Evolutionary conservation across 2,329 filamentous ascomycete genomes (phyloP).

Genomic region (Penicillium crustosum): DNA sequence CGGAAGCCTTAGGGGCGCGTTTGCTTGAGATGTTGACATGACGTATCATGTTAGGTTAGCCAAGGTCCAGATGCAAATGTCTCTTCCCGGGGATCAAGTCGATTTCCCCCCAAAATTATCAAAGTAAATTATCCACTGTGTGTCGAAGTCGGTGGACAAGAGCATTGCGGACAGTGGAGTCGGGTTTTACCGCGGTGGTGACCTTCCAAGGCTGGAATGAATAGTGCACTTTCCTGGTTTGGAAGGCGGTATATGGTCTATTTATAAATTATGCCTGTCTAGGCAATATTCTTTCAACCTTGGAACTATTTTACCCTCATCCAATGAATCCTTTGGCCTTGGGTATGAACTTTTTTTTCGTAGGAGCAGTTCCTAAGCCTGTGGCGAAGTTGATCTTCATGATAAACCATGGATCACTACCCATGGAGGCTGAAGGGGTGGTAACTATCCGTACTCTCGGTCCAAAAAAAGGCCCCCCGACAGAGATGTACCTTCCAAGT

Average conservation of each 20-base stretch:
- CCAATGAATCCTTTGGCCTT: background rate
- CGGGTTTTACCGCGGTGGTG: slow-evolving; percentile 47
- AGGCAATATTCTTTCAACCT: background rate
- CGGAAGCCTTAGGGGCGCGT: background rate
- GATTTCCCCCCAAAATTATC: slow-evolving; percentile 24
- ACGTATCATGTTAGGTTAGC: background rate
- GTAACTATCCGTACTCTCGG: slow-evolving; percentile 42
- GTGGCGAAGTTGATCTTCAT: slow-evolving; percentile 50
- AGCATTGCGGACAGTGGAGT: slow-evolving; percentile 50
- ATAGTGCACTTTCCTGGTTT: slow-evolving; percentile 39
- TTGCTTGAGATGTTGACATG: background rate
- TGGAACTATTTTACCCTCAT: background rate
- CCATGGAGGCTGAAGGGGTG: slow-evolving; percentile 52
- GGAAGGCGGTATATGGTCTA: background rate
- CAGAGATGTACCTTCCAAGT: slow-evolving; percentile 41
- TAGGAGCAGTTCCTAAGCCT: slow-evolving; percentile 40
- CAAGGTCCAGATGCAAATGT: background rate
- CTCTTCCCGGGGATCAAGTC: background rate
- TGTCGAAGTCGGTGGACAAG: slow-evolving; percentile 48
- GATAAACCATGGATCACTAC: slow-evolving; percentile 52
- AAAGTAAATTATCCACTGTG: slow-evolving; percentile 51
- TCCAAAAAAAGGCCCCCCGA: slow-evolving; percentile 32
- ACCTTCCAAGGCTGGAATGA: slow-evolving; percentile 38
- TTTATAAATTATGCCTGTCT: background rate
- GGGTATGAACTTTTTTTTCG: background rate